Conservation (phyloP, 805 yeast species). For the Lipomyces starkeyi region DNA sequence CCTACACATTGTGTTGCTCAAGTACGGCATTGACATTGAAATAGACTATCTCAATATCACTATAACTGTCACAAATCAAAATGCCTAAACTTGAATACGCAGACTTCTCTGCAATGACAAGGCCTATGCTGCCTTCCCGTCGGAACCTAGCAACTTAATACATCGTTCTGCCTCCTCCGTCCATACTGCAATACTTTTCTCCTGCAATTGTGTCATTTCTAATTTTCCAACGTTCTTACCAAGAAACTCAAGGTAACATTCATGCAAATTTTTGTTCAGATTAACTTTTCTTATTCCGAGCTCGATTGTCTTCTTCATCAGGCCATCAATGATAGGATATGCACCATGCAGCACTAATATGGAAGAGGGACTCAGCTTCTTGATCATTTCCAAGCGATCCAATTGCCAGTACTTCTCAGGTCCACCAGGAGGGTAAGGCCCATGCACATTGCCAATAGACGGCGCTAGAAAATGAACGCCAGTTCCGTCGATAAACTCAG, state of each 20-base stretch:
- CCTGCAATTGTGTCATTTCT: constrained; percentile 44
- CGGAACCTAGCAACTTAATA: constrained; percentile 45
- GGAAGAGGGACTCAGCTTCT: constrained; percentile 35
- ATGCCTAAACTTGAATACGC: too few species aligned
- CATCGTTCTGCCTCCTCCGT: constrained; percentile 44
- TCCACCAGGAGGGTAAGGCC: constrained; percentile 48
- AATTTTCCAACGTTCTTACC: constrained; percentile 40
- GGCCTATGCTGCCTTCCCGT: constrained; percentile 40
- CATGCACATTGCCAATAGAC: constrained; percentile 50
- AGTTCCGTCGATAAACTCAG: constrained; percentile 43
- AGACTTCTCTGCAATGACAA: too few species aligned
- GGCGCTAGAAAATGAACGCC: constrained; percentile 51
- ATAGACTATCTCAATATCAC: too few species aligned
- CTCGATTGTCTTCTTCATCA: constrained; percentile 42
- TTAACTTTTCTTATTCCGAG: constrained; percentile 48
- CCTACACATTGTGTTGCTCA: too few species aligned
- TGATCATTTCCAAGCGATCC: constrained; percentile 39
- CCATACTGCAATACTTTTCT: constrained; percentile 41
- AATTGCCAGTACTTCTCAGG: constrained; percentile 46
- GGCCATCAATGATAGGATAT: constrained; percentile 44
- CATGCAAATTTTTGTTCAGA: constrained; percentile 46
- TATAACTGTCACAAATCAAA: too few species aligned
- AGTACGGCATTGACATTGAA: too few species aligned
- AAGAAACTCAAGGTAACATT: constrained; percentile 42
- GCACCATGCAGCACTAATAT: constrained; percentile 50